phyloP scores from a whole-genome alignment of 2,329 filamentous ascomycete species.

The Colletotrichum chrysophilum region DNA sequence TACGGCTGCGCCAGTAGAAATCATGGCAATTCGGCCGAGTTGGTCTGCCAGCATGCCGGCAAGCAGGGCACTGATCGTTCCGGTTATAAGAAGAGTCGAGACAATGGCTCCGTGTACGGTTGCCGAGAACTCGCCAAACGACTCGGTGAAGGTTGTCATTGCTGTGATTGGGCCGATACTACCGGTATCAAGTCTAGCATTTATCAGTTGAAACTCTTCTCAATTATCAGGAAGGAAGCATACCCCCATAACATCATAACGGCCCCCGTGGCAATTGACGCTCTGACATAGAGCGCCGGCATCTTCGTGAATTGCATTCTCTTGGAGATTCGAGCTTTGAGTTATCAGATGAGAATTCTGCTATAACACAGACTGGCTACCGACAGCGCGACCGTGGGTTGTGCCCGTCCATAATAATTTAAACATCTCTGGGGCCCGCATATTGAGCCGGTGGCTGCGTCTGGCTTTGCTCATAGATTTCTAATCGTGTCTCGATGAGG shows the following conservation, averaged over 20 bases:
- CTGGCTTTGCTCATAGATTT: not conserved
- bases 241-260: not conserved
- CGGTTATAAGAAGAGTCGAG: slow-evolving; percentile 63
- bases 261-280: not conserved
- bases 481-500: not conserved
- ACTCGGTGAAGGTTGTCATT: slow-evolving; percentile 55
- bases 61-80: slow-evolving; percentile 62
- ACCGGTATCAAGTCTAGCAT: slow-evolving; percentile 42
- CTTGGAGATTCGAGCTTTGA: not conserved
- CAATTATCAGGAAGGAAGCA: not conserved
- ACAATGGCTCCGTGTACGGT: slow-evolving; percentile 64
- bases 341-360: not conserved
- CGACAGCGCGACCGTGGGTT: not conserved
- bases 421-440: not conserved
- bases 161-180: slow-evolving; percentile 65
- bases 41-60: slow-evolving; percentile 59
- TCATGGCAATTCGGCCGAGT: slow-evolving; percentile 57
- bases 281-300: not conserved
- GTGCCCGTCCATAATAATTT: not conserved
- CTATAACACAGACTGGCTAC: not conserved
- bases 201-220: not conserved
- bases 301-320: not conserved
- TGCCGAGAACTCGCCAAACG: slow-evolving; percentile 57
- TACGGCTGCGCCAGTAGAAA: slow-evolving; percentile 54
- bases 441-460: not conserved